These are phyloP conservation scores for Mortierella sp. DNA, from an alignment of 371 early-diverging fungal species.

Conservation along the genomic window DNA sequence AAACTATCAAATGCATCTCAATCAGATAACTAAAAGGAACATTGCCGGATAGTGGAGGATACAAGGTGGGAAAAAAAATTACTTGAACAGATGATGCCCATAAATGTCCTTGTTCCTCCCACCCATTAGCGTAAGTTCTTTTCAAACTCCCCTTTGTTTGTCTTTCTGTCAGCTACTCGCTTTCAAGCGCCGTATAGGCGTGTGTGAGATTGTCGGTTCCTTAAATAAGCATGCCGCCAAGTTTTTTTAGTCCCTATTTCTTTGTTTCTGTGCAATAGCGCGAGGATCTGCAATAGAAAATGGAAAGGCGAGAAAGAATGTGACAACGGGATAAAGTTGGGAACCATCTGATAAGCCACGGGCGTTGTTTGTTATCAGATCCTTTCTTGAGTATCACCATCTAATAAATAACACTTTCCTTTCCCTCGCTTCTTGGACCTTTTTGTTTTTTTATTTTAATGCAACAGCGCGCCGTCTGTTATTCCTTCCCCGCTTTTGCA, in stretches of 20 bases:
- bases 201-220: constrained; percentile 2
- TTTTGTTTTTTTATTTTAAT: too few relatives aligned
- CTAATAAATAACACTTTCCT: not conserved
- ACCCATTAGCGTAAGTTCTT: too few relatives aligned
- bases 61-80: not conserved
- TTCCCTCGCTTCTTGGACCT: constrained; percentile 1
- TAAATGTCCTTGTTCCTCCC: constrained; percentile 12
- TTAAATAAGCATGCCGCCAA: not conserved
- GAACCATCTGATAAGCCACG: constrained; percentile 19
- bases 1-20: not conserved
- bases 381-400: not conserved
- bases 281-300: too few relatives aligned
- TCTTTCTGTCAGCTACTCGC: too few relatives aligned
- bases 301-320: not conserved
- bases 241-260: too few relatives aligned
- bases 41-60: not conserved
- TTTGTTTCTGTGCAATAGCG: too few relatives aligned
- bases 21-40: constrained; percentile 20
- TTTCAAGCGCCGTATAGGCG: too few relatives aligned
- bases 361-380: constrained; percentile 16
- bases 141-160: not conserved
- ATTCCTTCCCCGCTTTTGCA: not conserved
- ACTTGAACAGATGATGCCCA: constrained; percentile 13
- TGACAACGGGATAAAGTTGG: not conserved
- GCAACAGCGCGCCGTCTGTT: not conserved